Conservation (phyloP, 257 asterid species). For the Gynochthodes officinalis region DNA sequence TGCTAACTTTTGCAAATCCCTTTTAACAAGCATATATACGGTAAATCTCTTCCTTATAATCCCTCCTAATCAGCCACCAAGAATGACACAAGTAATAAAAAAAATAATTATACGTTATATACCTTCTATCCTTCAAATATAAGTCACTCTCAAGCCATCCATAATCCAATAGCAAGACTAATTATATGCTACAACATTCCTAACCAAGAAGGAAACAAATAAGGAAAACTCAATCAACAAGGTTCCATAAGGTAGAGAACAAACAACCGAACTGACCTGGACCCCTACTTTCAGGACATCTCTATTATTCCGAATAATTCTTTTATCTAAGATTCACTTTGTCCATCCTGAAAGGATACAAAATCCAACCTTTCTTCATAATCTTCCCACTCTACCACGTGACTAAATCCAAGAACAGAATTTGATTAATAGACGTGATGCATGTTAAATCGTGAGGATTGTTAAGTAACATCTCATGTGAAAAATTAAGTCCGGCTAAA, state of each 20-base stretch:
- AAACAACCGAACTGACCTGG: not conserved
- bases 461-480: not conserved
- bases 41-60: not conserved
- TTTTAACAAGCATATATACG: not conserved
- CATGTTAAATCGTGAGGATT: conserved; percentile 5
- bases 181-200: not conserved
- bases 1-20: not conserved
- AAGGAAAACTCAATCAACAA: not conserved
- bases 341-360: not conserved
- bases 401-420: not conserved
- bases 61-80: not conserved
- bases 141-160: not conserved
- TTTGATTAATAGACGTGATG: not conserved
- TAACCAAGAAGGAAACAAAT: not conserved
- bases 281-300: conserved; percentile 4
- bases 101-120: not conserved
- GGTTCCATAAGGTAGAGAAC: not conserved
- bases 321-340: not conserved
- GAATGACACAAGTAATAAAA: not conserved
- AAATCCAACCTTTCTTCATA: not conserved
- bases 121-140: too few relatives aligned
- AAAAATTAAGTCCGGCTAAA: not conserved
- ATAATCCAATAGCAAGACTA: not conserved
- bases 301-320: not conserved
- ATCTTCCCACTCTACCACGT: not conserved